Evolutionary conservation across 495 filamentous ascomycete genomes (phyloP), one percentile per base, ranked within the genome.

Genomic region (Clohesyomyces aquaticus): DNA sequence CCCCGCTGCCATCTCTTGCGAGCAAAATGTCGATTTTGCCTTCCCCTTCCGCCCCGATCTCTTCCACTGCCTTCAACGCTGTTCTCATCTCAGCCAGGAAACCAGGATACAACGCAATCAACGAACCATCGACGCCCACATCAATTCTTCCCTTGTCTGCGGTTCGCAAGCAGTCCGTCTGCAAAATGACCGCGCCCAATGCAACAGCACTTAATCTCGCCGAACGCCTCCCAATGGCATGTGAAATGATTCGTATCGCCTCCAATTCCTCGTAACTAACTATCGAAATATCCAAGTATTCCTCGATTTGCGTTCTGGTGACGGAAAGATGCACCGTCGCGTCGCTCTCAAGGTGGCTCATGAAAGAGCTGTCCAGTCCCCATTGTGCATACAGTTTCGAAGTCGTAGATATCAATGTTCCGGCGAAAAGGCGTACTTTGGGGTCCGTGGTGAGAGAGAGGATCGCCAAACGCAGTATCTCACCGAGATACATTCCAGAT

Each of bases 41-140:
- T 71, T 88, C 83, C 74, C 89, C 88, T 14, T 77, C 66, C 69
- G 81, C 43, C 1, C 48, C 78, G 68, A 97, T 96, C 80, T 96
- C 91, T 16, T 91, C 86, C 21, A 98, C 84, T 19, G 91, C 93
- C 67, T 95, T 96, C 81, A 96, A 96, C 45, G 96, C 92, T n/a
- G 88, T 92, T 21, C 93, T 92, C 68, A 97, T 93, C 41, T 94
- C 93, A 68, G 93, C 93, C n/a, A 96, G 93, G 74, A 96, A 92
- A 82, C 90, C 95, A 6, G 52, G 52, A 38, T 55, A 41, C n/a
- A 86, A 82, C 66, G 85, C 78, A 63, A 90, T 91, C 56, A 55
- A 3, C 3, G 4, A 8, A 86, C 85, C 81, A 95, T 96, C 87
- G 95, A 96, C 75, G 83, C 91, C 80, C 89, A 92, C 68, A 97